phyloP scores from a whole-genome alignment of 345 rosid species.

The Toxicodendron radicans region DNA sequence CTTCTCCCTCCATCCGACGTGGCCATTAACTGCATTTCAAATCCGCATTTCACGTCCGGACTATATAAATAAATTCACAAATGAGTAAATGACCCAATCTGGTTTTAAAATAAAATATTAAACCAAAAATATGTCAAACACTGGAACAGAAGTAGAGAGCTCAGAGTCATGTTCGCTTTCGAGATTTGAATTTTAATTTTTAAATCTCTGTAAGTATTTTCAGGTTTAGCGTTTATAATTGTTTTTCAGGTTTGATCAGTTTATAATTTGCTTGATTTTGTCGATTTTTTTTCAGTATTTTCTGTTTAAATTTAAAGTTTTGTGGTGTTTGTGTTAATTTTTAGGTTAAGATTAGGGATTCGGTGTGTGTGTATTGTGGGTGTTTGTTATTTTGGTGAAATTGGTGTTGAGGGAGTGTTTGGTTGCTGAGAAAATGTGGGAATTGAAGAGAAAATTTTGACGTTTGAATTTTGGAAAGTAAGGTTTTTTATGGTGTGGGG shows the following conservation, averaged over 20 bases:
- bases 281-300: slow-evolving; percentile 5
- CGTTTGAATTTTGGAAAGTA: slow-evolving; percentile 7
- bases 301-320: not conserved
- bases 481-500: not conserved
- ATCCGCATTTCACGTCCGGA: slow-evolving; percentile 71
- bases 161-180: not conserved
- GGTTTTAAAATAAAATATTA: not conserved
- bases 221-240: not conserved
- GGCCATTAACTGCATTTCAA: slow-evolving; percentile 66
- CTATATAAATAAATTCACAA: not conserved
- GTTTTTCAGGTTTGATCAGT: not conserved
- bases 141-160: slow-evolving; percentile 21
- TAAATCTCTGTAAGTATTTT: slow-evolving; percentile 14
- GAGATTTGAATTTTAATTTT: slow-evolving; percentile 12
- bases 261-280: not conserved
- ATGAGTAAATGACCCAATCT: too few species aligned
- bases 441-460: slow-evolving; percentile 8
- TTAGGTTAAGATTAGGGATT: not conserved
- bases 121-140: slow-evolving; percentile 15
- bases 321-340: not conserved
- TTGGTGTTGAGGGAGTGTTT: slow-evolving; percentile 18
- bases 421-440: slow-evolving; percentile 18
- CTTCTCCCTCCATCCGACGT: slow-evolving; percentile 32
- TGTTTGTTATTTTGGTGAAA: not conserved
- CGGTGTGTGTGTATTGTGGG: not conserved